phyloP scores from a whole-genome alignment of 306 rosid species.

The Bauhinia variegata region DNA sequence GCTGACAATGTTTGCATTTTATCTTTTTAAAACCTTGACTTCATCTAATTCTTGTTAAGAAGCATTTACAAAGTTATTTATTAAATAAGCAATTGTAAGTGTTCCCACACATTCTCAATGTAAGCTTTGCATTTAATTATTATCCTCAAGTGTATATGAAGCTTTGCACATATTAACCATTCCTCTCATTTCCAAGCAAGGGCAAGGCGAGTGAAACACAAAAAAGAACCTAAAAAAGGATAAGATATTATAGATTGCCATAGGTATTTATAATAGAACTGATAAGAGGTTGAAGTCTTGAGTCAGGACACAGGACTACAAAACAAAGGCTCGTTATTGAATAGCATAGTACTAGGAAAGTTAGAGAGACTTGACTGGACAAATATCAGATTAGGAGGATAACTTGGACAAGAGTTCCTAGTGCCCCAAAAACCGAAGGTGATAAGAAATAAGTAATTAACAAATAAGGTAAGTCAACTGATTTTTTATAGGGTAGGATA shows the following conservation, averaged over 20 bases:
- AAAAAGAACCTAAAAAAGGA: too few relatives aligned
- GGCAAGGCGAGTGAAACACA: neutral
- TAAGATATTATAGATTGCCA: slow-evolving; percentile 7
- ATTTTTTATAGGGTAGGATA: slow-evolving; percentile 13
- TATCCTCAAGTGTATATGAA: neutral
- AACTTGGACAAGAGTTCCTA: neutral
- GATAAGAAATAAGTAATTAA: neutral
- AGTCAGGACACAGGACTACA: neutral
- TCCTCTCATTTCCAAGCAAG: neutral
- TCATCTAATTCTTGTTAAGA: too few relatives aligned
- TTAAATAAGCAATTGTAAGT: too few relatives aligned
- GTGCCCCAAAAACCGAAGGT: slow-evolving; percentile 1
- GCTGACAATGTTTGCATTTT: too few relatives aligned
- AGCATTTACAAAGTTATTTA: too few relatives aligned
- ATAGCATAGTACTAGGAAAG: neutral
- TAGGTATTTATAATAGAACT: neutral
- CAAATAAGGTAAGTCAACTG: neutral
- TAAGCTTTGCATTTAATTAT: too few relatives aligned
- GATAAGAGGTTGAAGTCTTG: neutral
- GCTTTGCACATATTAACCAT: neutral
- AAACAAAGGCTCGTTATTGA: neutral
- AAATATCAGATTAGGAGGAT: neutral
- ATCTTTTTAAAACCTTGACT: too few relatives aligned
- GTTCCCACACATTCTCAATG: slow-evolving; percentile 8
- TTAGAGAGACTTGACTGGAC: neutral